These are phyloP conservation scores for Croton laevigatus DNA, from an alignment of 441 rosid species.

Conservation along the genomic window DNA sequence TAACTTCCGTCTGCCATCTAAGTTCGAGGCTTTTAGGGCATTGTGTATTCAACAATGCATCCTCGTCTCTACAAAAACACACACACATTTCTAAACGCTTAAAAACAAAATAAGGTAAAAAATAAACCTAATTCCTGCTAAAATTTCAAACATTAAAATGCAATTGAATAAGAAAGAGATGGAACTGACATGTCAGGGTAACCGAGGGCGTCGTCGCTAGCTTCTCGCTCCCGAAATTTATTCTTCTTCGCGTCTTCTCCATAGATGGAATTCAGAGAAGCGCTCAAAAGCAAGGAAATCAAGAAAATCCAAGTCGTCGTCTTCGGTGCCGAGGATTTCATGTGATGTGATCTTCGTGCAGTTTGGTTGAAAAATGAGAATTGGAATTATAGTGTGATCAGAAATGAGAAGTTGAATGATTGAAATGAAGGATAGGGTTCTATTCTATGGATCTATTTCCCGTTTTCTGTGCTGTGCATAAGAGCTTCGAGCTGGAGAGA, in stretches of 20 bases:
- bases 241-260: constrained; percentile 46
- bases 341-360: constrained; percentile 11
- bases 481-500: too few relatives aligned
- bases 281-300: constrained; percentile 40
- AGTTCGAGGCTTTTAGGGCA: constrained; percentile 93
- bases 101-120: not conserved
- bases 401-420: not conserved
- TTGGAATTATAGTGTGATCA: not conserved
- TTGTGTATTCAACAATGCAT: constrained; percentile 81
- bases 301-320: constrained; percentile 29
- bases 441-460: too few relatives aligned
- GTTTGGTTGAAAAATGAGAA: not conserved
- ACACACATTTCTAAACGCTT: constrained; percentile 3
- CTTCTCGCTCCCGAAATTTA: constrained; percentile 80
- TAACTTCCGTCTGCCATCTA: constrained; percentile 99
- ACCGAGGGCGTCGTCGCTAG: constrained; percentile 75
- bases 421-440: not conserved
- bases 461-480: too few relatives aligned
- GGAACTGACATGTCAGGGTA: constrained; percentile 71
- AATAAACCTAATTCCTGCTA: not conserved
- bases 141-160: not conserved
- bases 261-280: constrained; percentile 25
- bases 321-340: constrained; percentile 20
- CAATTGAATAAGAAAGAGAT: constrained; percentile 13
- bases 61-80: constrained; percentile 69